Conservation (phyloP, 495 filamentous ascomycete species). For the Aspergillus saccharolyticus region DNA sequence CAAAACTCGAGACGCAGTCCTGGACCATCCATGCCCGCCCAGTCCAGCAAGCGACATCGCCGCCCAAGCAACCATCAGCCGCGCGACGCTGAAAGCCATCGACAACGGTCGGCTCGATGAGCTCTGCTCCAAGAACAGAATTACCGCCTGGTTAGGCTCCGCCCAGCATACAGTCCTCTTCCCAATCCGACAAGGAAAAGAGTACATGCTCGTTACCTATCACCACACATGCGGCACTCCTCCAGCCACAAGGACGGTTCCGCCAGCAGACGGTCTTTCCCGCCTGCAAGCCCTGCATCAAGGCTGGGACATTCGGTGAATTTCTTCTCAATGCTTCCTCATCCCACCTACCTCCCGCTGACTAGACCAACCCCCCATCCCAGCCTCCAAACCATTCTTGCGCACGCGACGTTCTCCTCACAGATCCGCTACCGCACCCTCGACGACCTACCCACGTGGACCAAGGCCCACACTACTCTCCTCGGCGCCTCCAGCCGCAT, state of each 20-base stretch:
- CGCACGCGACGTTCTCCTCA: neutral
- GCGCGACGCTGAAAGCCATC: neutral
- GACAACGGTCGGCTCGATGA: neutral
- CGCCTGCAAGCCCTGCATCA: neutral
- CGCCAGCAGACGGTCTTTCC: neutral
- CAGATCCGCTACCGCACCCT: neutral
- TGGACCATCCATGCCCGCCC: neutral
- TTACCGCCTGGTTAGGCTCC: constrained; percentile 4
- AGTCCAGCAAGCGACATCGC: neutral
- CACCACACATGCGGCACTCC: neutral
- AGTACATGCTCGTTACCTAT: neutral
- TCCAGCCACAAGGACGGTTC: neutral
- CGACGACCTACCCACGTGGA: neutral
- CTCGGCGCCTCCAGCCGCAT: neutral
- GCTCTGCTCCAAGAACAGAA: neutral
- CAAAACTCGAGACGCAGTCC: neutral
- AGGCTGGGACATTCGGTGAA: neutral
- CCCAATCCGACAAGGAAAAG: neutral
- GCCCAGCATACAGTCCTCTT: constrained; percentile 1
- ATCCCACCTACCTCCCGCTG: neutral
- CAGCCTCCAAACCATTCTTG: constrained; percentile 3
- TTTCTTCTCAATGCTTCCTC: neutral
- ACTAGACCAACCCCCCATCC: neutral
- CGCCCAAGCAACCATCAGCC: constrained; percentile 1
- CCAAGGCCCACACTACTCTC: neutral